Evolutionary conservation across 345 rosid species (phyloP).

Genomic region (Schrenkiella parvula): DNA sequence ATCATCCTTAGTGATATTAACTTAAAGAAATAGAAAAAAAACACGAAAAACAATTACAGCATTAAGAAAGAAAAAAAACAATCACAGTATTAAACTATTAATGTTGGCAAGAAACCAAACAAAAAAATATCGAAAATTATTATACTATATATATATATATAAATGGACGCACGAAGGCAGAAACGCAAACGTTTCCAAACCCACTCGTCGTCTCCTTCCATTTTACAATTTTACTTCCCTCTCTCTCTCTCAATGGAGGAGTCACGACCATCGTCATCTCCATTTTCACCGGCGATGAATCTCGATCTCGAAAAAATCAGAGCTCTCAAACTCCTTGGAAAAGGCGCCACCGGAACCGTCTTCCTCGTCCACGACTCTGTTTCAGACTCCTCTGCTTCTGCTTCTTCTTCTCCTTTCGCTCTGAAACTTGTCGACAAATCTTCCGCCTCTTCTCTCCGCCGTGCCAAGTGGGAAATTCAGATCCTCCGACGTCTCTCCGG

Average conservation of each 20-base stretch:
- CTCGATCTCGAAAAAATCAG: slow-evolving; percentile 42
- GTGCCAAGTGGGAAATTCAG: slow-evolving; percentile 76
- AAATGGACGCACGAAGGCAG: slow-evolving; percentile 12
- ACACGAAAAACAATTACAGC: neutral
- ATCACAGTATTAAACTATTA: neutral
- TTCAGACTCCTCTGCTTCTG: slow-evolving; percentile 47
- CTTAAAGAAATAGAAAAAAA: neutral
- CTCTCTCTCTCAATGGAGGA: slow-evolving; percentile 21
- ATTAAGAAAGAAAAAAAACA: neutral
- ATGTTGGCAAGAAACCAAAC: neutral
- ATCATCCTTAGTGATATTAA: neutral
- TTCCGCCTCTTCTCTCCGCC: slow-evolving; percentile 48
- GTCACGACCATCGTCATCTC: slow-evolving; percentile 11
- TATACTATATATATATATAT: neutral
- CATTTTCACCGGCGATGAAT: slow-evolving; percentile 12
- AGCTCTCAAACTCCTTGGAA: slow-evolving; percentile 67
- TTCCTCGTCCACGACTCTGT: slow-evolving; percentile 64
- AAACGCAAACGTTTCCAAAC: slow-evolving; percentile 24
- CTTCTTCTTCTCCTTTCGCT: slow-evolving; percentile 57
- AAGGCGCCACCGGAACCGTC: slow-evolving; percentile 94
- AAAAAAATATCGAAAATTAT: neutral
- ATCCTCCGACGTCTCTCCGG: slow-evolving; percentile 51
- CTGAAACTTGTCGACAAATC: slow-evolving; percentile 74
- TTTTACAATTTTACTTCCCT: neutral
- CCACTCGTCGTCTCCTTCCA: slow-evolving; percentile 32